phyloP scores from a whole-genome alignment of 352 stramenopile genomes.

The Phytophthora pluvialis region DNA sequence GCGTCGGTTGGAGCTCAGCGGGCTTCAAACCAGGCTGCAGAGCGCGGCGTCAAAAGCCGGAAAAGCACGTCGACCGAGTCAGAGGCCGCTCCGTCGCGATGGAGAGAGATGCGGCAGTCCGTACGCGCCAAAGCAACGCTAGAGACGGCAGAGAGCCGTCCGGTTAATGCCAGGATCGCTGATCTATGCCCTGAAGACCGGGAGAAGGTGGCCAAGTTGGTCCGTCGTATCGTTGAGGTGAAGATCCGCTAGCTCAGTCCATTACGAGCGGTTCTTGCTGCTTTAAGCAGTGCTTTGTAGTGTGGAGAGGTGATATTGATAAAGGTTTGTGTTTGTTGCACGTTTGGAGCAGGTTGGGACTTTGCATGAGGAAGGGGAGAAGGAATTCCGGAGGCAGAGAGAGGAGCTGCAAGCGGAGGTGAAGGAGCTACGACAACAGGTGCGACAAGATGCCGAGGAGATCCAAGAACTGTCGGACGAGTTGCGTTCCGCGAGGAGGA shows the following conservation, averaged over 20 bases:
- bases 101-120: slow-evolving; percentile 73
- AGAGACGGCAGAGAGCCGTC: slow-evolving; percentile 34
- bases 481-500: slow-evolving; percentile 46
- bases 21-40: slow-evolving; percentile 22
- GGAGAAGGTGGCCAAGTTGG: slow-evolving; percentile 82
- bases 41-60: slow-evolving; percentile 7
- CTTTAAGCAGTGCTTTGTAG: background rate
- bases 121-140: slow-evolving; percentile 63
- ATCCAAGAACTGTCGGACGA: slow-evolving; percentile 61
- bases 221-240: slow-evolving; percentile 78
- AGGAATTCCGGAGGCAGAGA: slow-evolving; percentile 51
- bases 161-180: slow-evolving; percentile 52
- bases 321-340: background rate
- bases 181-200: slow-evolving; percentile 79
- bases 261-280: slow-evolving; percentile 5
- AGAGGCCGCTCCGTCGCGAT: slow-evolving; percentile 47
- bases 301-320: slow-evolving; percentile 9
- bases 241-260: background rate
- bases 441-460: slow-evolving; percentile 50
- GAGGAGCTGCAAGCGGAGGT: slow-evolving; percentile 54
- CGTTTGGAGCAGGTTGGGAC: slow-evolving; percentile 41
- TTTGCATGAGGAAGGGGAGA: slow-evolving; percentile 64
- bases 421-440: slow-evolving; percentile 51
- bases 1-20: background rate
- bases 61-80: slow-evolving; percentile 10